These are phyloP conservation scores for Angomonas ambiguus DNA, from an alignment of 208 protist genomes.

Conservation along the genomic window DNA sequence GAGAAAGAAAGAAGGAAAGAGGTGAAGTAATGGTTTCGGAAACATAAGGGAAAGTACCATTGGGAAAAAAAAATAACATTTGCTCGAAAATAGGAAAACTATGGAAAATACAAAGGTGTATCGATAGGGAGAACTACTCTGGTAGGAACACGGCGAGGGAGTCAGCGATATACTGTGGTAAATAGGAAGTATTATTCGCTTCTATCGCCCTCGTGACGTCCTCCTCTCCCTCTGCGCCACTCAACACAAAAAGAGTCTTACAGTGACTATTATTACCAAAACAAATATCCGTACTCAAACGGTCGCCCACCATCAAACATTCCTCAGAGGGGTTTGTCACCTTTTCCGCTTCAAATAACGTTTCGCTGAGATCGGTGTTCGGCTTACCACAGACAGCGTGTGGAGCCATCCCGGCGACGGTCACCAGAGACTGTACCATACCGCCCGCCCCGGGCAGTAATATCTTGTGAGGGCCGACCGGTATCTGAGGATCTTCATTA, in stretches of 20 bases:
- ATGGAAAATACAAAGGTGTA: neutral
- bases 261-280: constrained; percentile 65
- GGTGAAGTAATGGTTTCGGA: neutral
- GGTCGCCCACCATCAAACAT: constrained; percentile 79
- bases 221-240: constrained; percentile 35
- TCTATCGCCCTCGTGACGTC: constrained; percentile 38
- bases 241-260: constrained; percentile 66
- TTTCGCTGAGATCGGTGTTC: constrained; percentile 41
- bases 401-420: constrained; percentile 24
- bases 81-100: neutral
- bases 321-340: constrained; percentile 29
- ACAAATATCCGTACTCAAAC: constrained; percentile 68
- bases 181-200: constrained; percentile 17
- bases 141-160: constrained; percentile 50
- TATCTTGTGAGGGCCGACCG: constrained; percentile 26
- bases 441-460: constrained; percentile 53
- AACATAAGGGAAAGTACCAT: neutral
- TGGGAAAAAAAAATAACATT: constrained; percentile 1
- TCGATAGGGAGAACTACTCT: neutral
- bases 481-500: constrained; percentile 71
- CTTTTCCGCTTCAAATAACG: constrained; percentile 45
- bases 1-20: constrained; percentile 14
- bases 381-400: constrained; percentile 73
- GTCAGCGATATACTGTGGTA: constrained; percentile 63
- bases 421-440: constrained; percentile 37